Evolutionary conservation across 257 asterid genomes (phyloP).

Genomic region (Jaltomata sinuosa): DNA sequence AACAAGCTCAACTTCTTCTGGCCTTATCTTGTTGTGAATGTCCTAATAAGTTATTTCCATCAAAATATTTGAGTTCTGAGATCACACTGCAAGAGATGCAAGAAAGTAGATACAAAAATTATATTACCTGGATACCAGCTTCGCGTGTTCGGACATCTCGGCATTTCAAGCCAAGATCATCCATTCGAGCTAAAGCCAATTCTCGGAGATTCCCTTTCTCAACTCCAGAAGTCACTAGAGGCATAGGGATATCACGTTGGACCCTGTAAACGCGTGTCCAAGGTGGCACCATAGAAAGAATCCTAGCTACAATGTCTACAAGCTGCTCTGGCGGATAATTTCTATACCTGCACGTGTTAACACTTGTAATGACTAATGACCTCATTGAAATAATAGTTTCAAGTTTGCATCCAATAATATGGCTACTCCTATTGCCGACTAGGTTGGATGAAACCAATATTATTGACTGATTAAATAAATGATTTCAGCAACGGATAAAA

Average conservation of each 20-base stretch:
- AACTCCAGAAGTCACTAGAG: slow-evolving; percentile 95
- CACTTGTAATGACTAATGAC: not conserved
- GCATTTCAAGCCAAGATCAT: slow-evolving; percentile 96
- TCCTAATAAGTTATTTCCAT: slow-evolving; percentile 35
- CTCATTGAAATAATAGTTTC: not conserved
- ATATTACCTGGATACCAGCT: slow-evolving; percentile 94
- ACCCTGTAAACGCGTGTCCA: slow-evolving; percentile 99
- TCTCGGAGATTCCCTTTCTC: slow-evolving; percentile 99
- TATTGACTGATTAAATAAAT: not conserved
- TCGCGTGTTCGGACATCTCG: slow-evolving; percentile 98
- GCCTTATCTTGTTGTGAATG: slow-evolving; percentile 84
- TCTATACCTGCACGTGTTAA: slow-evolving; percentile 47
- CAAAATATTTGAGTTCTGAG: not conserved
- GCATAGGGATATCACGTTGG: slow-evolving; percentile 99
- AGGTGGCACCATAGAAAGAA: slow-evolving; percentile 93
- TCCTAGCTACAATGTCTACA: slow-evolving; percentile 95
- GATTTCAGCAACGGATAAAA: not conserved
- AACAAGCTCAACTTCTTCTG: slow-evolving; percentile 96
- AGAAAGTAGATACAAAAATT: not conserved
- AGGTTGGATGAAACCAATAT: not conserved
- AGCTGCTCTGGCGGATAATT: slow-evolving; percentile 99
- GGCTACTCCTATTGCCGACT: not conserved
- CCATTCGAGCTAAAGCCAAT: slow-evolving; percentile 96
- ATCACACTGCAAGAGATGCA: not conserved
- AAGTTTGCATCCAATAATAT: not conserved